These are phyloP conservation scores for Mortierella antarctica DNA, from an alignment of 192 early-diverging fungal species.

Conservation along the genomic window DNA sequence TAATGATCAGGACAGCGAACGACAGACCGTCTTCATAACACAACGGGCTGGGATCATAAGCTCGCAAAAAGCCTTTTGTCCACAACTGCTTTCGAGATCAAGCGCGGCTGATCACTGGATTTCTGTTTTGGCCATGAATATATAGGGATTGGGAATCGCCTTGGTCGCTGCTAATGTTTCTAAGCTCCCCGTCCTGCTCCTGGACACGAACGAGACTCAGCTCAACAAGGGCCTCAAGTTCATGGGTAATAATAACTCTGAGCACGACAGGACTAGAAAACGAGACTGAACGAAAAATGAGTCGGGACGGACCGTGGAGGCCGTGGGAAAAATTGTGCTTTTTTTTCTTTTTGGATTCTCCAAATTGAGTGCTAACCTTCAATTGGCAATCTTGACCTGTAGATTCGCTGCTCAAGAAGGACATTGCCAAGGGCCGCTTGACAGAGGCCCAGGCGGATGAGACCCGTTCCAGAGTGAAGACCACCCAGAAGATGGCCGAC, in stretches of 20 bases:
- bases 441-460: constrained; percentile 78
- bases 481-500: constrained; percentile 67
- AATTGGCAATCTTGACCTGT: constrained; percentile 10
- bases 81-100: neutral
- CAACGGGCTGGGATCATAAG: too few species aligned
- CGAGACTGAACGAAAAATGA: neutral
- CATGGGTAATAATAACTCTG: constrained; percentile 65
- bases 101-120: neutral
- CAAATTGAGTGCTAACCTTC: constrained; percentile 9
- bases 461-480: constrained; percentile 70
- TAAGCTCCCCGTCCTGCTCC: constrained; percentile 78
- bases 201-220: constrained; percentile 84
- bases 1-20: too few species aligned
- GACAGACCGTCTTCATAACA: too few species aligned
- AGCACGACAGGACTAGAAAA: constrained; percentile 1
- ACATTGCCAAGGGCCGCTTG: constrained; percentile 87
- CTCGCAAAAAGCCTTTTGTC: neutral
- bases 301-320: neutral
- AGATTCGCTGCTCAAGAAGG: constrained; percentile 90
- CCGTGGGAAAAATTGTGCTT: constrained; percentile 5
- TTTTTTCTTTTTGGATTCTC: neutral
- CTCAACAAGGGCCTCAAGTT: constrained; percentile 85
- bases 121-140: neutral
- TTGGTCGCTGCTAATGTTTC: constrained; percentile 88
- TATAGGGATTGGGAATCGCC: constrained; percentile 84